Evolutionary conservation across 2,329 filamentous ascomycete species (phyloP).

Genomic region (Catunica adiposa): DNA sequence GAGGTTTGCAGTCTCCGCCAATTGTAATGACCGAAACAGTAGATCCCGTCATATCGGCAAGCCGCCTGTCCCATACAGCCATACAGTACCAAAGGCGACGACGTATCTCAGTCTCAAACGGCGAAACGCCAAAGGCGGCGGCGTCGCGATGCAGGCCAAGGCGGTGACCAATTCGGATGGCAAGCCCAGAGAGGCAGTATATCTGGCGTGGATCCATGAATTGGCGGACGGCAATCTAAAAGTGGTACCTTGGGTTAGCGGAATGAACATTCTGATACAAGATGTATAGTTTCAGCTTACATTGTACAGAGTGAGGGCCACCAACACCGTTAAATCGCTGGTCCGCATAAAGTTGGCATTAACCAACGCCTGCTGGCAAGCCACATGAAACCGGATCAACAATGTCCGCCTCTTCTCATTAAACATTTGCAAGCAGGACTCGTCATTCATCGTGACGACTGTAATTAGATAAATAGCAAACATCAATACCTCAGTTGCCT

Average conservation of each 20-base stretch:
- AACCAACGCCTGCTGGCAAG: slow-evolving; percentile 46
- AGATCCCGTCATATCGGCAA: slow-evolving; percentile 48
- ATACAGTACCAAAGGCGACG: slow-evolving; percentile 60
- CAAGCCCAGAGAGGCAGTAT: slow-evolving; percentile 41
- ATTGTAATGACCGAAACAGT: slow-evolving; percentile 39
- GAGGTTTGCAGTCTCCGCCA: slow-evolving; percentile 37
- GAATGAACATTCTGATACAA: too few species aligned
- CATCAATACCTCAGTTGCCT: slow-evolving; percentile 49
- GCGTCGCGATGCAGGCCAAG: slow-evolving; percentile 53
- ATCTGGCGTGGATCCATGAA: slow-evolving; percentile 39
- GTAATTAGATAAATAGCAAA: slow-evolving; percentile 48
- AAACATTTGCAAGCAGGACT: slow-evolving; percentile 37
- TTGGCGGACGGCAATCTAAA: slow-evolving; percentile 30
- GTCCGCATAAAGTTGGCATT: slow-evolving; percentile 51
- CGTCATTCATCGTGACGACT: slow-evolving; percentile 39
- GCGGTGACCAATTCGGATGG: slow-evolving; percentile 49
- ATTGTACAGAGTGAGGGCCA: slow-evolving; percentile 51
- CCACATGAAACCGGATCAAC: slow-evolving; percentile 36
- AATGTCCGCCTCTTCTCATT: slow-evolving; percentile 35
- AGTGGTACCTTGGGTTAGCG: not conserved
- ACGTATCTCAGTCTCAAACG: slow-evolving; percentile 53
- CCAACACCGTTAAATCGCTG: slow-evolving; percentile 46
- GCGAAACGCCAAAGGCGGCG: slow-evolving; percentile 31
- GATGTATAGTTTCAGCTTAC: slow-evolving; percentile 31
- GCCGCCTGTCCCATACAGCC: slow-evolving; percentile 49